Percentiles rank a stretch among this genome's conserved stretches.
Evolutionary conservation across 805 yeast genomes (phyloP).

Genomic region (Cyberlindnera misumaiensis): DNA sequence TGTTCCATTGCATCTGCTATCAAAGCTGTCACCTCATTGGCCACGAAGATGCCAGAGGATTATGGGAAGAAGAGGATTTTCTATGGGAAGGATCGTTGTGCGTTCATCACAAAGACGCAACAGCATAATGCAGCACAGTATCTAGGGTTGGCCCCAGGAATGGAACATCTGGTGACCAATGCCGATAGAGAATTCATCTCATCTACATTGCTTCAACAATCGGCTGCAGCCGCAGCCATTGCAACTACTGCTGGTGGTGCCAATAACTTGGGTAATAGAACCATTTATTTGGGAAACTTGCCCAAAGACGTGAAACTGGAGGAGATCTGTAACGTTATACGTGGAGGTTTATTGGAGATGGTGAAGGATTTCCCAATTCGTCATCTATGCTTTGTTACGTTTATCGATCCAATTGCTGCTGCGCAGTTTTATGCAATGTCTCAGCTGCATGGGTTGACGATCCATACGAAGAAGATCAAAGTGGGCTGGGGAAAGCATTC

Average conservation of each 20-base stretch:
- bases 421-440: conserved; percentile 96
- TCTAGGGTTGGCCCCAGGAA: conserved; percentile 83
- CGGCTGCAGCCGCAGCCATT: conserved; percentile 96
- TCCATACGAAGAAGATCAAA: conserved; percentile 79
- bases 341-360: conserved; percentile 89
- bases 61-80: conserved; percentile 75
- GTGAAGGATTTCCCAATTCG: conserved; percentile 76
- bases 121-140: conserved; percentile 97
- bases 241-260: conserved; percentile 95
- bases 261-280: conserved; percentile 84
- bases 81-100: conserved; percentile 93
- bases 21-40: conserved; percentile 71
- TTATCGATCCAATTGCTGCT: conserved; percentile 94
- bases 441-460: conserved; percentile 79
- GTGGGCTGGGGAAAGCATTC: conserved; percentile 98
- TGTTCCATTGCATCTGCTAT: conserved; percentile 82
- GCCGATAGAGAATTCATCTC: conserved; percentile 55
- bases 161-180: conserved; percentile 71
- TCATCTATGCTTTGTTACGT: conserved; percentile 90
- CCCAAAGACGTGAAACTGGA: conserved; percentile 85
- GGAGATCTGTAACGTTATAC: conserved; percentile 91
- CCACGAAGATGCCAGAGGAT: conserved; percentile 47
- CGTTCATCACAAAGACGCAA: conserved; percentile 89
- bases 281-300: conserved; percentile 84
- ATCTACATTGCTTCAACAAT: conserved; percentile 79